Conservation (phyloP, 805 yeast genomes). For the Martiniozyma abietophila region DNA sequence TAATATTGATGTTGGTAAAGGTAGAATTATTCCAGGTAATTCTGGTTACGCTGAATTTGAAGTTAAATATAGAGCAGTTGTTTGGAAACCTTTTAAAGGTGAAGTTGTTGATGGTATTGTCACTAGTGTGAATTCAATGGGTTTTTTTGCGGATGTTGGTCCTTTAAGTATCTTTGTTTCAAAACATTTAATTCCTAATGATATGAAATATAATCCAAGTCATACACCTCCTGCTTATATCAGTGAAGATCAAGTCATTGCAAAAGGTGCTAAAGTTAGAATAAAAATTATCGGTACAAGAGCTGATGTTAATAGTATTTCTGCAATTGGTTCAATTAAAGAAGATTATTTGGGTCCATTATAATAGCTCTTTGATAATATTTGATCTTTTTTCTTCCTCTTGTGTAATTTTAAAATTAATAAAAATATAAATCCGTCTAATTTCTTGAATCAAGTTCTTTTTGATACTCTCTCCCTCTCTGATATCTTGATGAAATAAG, state of each 20-base stretch:
- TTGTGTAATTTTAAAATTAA: too few species aligned
- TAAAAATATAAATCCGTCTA: too few species aligned
- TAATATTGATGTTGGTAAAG: slow-evolving; percentile 91
- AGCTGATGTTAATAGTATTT: slow-evolving; percentile 93
- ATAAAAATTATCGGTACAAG: slow-evolving; percentile 95
- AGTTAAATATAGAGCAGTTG: slow-evolving; percentile 92
- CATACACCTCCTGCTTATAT: slow-evolving; percentile 98
- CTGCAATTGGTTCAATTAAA: slow-evolving; percentile 95
- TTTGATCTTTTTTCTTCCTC: too few species aligned
- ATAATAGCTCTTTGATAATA: slow-evolving; percentile 19
- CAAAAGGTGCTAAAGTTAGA: slow-evolving; percentile 88
- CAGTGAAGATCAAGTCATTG: slow-evolving; percentile 88
- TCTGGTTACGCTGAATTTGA: slow-evolving; percentile 94
- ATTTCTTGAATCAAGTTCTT: too few species aligned
- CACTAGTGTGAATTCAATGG: slow-evolving; percentile 87
- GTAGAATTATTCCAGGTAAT: slow-evolving; percentile 74
- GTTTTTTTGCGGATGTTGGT: slow-evolving; percentile 96
- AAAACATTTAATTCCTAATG: slow-evolving; percentile 89
- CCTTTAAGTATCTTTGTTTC: slow-evolving; percentile 92
- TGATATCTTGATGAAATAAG: too few species aligned
- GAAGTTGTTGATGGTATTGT: slow-evolving; percentile 98
- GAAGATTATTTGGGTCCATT: slow-evolving; percentile 94
- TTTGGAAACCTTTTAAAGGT: slow-evolving; percentile 97
- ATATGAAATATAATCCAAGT: slow-evolving; percentile 87
- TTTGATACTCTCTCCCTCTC: too few species aligned